Evolutionary conservation across 1,284 basidiomycete species (phyloP), one percentile per base, ranked within the genome.

Genomic region (Rhodotorula sp.): DNA sequence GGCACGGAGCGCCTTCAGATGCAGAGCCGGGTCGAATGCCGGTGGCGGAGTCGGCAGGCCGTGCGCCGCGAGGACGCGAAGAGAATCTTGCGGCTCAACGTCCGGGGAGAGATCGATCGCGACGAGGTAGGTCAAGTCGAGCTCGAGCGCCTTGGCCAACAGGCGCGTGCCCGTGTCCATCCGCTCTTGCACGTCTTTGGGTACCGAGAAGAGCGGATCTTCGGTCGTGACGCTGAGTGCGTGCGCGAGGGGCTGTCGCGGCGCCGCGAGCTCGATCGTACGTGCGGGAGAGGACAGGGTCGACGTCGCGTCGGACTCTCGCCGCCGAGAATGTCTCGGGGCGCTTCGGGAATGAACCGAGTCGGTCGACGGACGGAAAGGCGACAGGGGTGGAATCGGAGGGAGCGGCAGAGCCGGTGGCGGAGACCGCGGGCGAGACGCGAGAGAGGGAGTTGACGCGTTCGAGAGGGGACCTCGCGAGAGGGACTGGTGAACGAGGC

Each of bases 71-170:
- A 79, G 67, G 49, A 79, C 58, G 26, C 67, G 64, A 8, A 67
- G 55, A 31, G 10, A 45, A 57, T 3, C 12, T 45, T n/a, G 18
- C 57, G 58, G 28, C 10, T 49, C n/a, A 21, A 54, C 45, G 50
- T 67, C n/a, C n/a, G 34, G 34, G 18, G 68, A n/a, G 50, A 77
- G 62, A 61, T 77, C 75, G 59, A 77, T 65, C 18, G 72, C 54
- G 57, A 73, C 72, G 47, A 79, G 71, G 67, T 79, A 79, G 34
- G 77, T 75, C 48, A 79, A 70, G 6, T 77, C 74, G 38, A 79
- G 72, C 16, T 72, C 72, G 38, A 79, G 71, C 6, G 75, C 70
- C 47, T 74, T 70, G 21, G 65, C 71, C 57, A 79, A 67, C 62
- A 77, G 65, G 23, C 70, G 64, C 19, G 71, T 76, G 6, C 77